These are phyloP conservation scores for Eremochloa ophiuroides DNA, from an alignment of 176 grass and related monocot species.

Conservation along the genomic window DNA sequence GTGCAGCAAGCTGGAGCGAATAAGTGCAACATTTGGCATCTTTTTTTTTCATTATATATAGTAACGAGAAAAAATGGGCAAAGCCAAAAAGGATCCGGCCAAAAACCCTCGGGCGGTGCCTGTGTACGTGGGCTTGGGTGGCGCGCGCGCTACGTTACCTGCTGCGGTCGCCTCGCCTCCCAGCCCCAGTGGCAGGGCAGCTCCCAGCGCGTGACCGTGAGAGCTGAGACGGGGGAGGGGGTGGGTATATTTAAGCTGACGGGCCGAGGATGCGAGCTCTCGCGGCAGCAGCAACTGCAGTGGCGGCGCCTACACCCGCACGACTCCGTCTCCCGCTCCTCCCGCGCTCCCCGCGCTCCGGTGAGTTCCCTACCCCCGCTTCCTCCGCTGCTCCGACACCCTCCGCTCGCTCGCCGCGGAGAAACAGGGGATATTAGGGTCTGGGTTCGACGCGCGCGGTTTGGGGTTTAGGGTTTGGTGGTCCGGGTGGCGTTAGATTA, in stretches of 20 bases:
- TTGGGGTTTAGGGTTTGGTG: background rate
- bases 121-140: background rate
- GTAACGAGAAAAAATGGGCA: no score
- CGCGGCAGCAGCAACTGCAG: constrained; percentile 31
- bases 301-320: constrained; percentile 30
- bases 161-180: background rate
- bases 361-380: background rate
- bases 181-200: background rate
- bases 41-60: no score
- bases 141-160: background rate
- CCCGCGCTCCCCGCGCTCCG: constrained; percentile 2
- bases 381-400: background rate
- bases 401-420: background rate
- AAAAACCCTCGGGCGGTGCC: background rate
- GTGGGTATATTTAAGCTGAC: constrained; percentile 34
- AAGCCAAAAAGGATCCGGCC: no score
- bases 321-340: background rate
- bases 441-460: background rate
- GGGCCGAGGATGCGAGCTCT: constrained; percentile 33
- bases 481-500: background rate
- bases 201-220: background rate
- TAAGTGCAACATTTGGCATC: no score
- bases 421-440: background rate
- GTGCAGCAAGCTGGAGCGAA: no score
- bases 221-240: background rate